phyloP scores from a whole-genome alignment of 2,329 filamentous ascomycete genomes.

The Fusarium sp. region DNA sequence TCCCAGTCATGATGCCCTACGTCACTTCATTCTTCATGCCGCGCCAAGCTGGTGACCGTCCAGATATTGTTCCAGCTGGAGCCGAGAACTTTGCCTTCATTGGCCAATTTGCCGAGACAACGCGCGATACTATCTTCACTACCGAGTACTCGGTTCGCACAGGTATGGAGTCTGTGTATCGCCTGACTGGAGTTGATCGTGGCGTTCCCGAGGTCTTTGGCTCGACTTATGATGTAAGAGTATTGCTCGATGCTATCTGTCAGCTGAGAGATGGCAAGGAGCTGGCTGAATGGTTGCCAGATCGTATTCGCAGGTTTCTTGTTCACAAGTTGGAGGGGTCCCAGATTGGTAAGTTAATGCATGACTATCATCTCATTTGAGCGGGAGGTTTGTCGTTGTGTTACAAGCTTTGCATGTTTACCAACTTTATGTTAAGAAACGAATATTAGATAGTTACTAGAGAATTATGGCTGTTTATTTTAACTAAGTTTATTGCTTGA shows the following conservation, averaged over 20 bases:
- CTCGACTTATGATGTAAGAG: slow-evolving; percentile 11
- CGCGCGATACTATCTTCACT: slow-evolving; percentile 8
- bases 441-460: neutral
- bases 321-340: slow-evolving; percentile 5
- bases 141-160: slow-evolving; percentile 9
- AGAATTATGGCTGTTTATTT: neutral
- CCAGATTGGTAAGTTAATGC: slow-evolving; percentile 11
- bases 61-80: neutral
- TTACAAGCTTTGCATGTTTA: neutral
- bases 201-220: slow-evolving; percentile 11
- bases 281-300: slow-evolving; percentile 6
- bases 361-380: slow-evolving; percentile 6
- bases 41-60: slow-evolving; percentile 1
- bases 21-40: slow-evolving; percentile 14
- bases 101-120: slow-evolving; percentile 4
- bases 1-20: slow-evolving; percentile 9
- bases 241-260: slow-evolving; percentile 4
- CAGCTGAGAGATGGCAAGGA: slow-evolving; percentile 5
- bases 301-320: neutral
- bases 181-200: slow-evolving; percentile 3
- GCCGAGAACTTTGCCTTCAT: slow-evolving; percentile 16
- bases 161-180: slow-evolving; percentile 8
- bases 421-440: neutral
- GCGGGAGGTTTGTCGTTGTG: neutral
- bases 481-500: too few species aligned